phyloP scores from a whole-genome alignment of 768 basidiomycete genomes.

The Boletellus emodensis region DNA sequence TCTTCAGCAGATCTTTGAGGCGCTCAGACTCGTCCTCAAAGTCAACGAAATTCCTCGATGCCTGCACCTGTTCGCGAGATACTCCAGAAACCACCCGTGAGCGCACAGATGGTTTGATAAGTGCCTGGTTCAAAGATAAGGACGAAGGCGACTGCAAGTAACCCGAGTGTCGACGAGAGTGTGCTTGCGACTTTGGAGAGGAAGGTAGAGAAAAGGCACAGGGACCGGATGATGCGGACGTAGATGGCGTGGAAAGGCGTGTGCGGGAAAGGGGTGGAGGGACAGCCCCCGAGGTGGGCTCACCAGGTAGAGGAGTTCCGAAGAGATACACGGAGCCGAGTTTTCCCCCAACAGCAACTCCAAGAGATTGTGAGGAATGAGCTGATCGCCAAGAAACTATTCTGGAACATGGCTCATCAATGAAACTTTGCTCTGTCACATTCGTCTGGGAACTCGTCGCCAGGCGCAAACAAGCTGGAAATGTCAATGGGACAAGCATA shows the following conservation, averaged over 20 bases:
- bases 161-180: slow-evolving; percentile 27
- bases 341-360: slow-evolving; percentile 20
- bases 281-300: slow-evolving; percentile 7
- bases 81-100: slow-evolving; percentile 70
- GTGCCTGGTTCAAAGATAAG: slow-evolving; percentile 33
- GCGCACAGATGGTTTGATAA: slow-evolving; percentile 53
- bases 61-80: slow-evolving; percentile 66
- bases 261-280: slow-evolving; percentile 15
- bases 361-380: slow-evolving; percentile 5
- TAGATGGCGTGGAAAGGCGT: not conserved
- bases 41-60: slow-evolving; percentile 75
- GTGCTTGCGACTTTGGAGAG: slow-evolving; percentile 16
- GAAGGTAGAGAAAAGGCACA: slow-evolving; percentile 18
- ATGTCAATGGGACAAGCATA: slow-evolving; percentile 28
- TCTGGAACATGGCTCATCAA: slow-evolving; percentile 17
- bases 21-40: slow-evolving; percentile 78
- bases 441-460: slow-evolving; percentile 5
- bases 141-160: slow-evolving; percentile 36
- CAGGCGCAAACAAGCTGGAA: slow-evolving; percentile 15
- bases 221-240: slow-evolving; percentile 6
- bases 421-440: slow-evolving; percentile 22
- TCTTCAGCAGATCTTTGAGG: slow-evolving; percentile 69
- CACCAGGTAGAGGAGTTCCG: slow-evolving; percentile 23
- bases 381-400: slow-evolving; percentile 18
- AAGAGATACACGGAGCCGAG: slow-evolving; percentile 28